Evolutionary conservation across 2,329 filamentous ascomycete species (phyloP), one percentile per base, ranked within the genome.

Genomic region (Ceratocystis ficicola): DNA sequence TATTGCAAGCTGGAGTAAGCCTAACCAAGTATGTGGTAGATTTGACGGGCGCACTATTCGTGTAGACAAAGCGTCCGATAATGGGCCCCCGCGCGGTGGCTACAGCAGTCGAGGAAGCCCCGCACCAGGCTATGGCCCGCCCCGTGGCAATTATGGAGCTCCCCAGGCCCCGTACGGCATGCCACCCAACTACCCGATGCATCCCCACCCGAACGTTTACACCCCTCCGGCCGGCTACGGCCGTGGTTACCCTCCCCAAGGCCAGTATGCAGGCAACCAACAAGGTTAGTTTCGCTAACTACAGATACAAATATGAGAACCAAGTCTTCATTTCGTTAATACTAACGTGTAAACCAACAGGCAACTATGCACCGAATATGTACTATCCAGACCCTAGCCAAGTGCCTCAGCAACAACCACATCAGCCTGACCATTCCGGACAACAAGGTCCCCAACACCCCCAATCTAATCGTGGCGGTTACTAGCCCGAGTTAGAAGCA

Each of bases 31-130:
- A 48, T 25, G 15, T n/a, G 70, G 32, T 66, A 95, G 92, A 72
- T 96, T 97, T 76, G 92, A 97, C 76, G 93, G 93, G 70, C 90
- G 93, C 72, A 86, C 84, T 70, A 96, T 99, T 75, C 91, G 93
- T 71, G 93, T 99, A 70, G 93, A 97, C 79, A 95, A 92, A 77
- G 94, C 92, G 69, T 92, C 90, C 67, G 92, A 96, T 76, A 87
- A 86, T 70, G 83, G 84, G 60, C 80, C 84, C 60, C 82, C 73
- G n/a, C 75, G 77, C 66, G 77, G 79, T 30, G 74, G 73, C 66
- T 73, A 72, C 46, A 75, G 75, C 44, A 73, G 75, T 64, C 74
- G 77, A 44, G 73, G 75, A 55, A 75, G 77, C 62, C 74, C 74
- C 64, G 73, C 74, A 60, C 70, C 72, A 36, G 72, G 72, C 32